Conservation (phyloP, 768 basidiomycete genomes). For the Phlebiopsis flavidoalba region DNA sequence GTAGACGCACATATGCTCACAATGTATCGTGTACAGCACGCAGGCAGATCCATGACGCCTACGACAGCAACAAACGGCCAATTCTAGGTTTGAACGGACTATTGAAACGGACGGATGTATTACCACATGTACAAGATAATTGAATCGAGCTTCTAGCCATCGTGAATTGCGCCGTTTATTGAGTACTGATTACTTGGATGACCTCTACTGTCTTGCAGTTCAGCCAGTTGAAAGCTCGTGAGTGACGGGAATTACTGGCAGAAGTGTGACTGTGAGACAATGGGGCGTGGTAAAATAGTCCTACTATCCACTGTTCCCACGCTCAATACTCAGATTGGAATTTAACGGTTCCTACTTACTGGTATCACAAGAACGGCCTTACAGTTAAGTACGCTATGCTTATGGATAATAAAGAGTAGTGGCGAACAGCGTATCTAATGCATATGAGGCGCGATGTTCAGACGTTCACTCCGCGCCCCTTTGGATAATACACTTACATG, state of each 20-base stretch:
- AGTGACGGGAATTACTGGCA: neutral
- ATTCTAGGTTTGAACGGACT: neutral
- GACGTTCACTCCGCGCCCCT: neutral
- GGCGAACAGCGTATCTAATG: no score
- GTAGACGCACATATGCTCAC: neutral
- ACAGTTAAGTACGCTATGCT: no score
- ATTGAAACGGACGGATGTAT: neutral
- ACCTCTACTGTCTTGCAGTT: no score
- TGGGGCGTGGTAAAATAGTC: no score
- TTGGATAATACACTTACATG: neutral
- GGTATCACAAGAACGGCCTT: no score
- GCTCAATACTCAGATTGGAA: no score
- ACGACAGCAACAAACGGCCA: conserved; percentile 3
- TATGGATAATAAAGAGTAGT: no score
- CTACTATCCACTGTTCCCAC: no score
- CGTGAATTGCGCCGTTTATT: neutral
- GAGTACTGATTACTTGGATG: neutral
- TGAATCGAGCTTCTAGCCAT: neutral
- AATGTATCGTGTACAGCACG: neutral
- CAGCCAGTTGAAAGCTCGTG: neutral
- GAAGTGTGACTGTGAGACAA: no score
- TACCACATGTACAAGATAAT: neutral
- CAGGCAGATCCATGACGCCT: conserved; percentile 1
- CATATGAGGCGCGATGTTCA: neutral
- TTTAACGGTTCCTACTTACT: neutral